Percentiles rank a stretch among this genome's conserved stretches.
Evolutionary conservation across 306 rosid genomes (phyloP).

Genomic region (Glycine tomentella): DNA sequence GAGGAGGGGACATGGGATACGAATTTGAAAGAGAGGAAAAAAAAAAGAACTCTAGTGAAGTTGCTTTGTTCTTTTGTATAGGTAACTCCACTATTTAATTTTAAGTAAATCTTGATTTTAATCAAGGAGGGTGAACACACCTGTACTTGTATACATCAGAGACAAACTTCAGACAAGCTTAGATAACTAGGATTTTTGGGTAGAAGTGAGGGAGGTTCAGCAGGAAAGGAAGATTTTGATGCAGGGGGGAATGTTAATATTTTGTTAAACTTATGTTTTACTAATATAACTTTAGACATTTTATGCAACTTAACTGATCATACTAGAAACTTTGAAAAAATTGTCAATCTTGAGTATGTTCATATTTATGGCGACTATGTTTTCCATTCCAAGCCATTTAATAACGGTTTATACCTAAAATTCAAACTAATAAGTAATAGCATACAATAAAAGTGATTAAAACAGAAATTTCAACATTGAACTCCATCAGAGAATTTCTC

Average conservation of each 20-base stretch:
- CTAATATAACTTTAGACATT: background rate
- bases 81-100: background rate
- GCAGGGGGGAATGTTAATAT: background rate
- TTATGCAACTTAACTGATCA: background rate
- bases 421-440: background rate
- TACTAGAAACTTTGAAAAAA: background rate
- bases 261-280: background rate
- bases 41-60: background rate
- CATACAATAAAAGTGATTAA: background rate
- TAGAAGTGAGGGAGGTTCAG: background rate
- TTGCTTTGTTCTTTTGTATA: background rate
- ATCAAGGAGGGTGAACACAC: background rate
- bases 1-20: background rate
- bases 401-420: background rate
- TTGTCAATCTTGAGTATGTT: background rate
- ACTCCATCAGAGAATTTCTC: constrained; percentile 15
- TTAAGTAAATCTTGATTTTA: constrained; percentile 1
- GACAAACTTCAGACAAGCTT: background rate
- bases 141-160: background rate
- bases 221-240: background rate
- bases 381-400: background rate
- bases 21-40: background rate
- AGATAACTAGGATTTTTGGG: background rate
- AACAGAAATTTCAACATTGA: constrained; percentile 12
- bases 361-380: background rate